A percentile compares a stretch with the other conserved stretches of the same genome.
phyloP scores from a whole-genome alignment of 1,284 basidiomycete species.

The Phlebopus sp. region DNA sequence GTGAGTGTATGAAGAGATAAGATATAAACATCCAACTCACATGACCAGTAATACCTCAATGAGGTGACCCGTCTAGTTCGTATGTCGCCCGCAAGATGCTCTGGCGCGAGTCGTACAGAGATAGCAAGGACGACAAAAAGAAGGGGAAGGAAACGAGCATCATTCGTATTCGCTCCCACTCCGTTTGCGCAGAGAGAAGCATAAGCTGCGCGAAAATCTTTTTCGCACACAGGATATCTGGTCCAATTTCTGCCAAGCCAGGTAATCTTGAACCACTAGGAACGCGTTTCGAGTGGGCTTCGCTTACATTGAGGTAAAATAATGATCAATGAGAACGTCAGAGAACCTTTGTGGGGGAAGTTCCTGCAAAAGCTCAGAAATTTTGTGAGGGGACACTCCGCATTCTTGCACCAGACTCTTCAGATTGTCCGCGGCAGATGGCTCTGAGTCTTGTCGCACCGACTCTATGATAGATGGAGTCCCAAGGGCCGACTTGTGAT shows the following conservation, averaged over 20 bases:
- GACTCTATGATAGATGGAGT: constrained; percentile 38
- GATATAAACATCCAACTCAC: constrained; percentile 47
- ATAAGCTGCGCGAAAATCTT: constrained; percentile 80
- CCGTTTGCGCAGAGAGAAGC: constrained; percentile 76
- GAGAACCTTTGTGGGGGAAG: constrained; percentile 75
- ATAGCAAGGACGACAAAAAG: constrained; percentile 94
- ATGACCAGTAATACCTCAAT: constrained; percentile 90
- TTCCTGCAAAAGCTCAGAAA: constrained; percentile 85
- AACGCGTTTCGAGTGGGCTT: neutral
- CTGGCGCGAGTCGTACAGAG: constrained; percentile 81
- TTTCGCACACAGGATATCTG: constrained; percentile 89
- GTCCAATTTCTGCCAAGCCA: constrained; percentile 76
- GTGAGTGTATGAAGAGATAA: constrained; percentile 12
- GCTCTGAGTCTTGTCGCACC: constrained; percentile 55
- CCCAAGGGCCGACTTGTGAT: constrained; percentile 28
- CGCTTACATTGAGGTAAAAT: constrained; percentile 72
- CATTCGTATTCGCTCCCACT: constrained; percentile 69
- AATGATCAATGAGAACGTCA: constrained; percentile 73
- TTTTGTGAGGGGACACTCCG: constrained; percentile 85
- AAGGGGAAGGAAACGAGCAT: constrained; percentile 86
- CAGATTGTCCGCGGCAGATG: constrained; percentile 73
- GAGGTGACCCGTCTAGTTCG: constrained; percentile 74
- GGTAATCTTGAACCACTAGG: constrained; percentile 3
- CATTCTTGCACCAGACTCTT: constrained; percentile 86
- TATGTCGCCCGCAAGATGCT: constrained; percentile 78